These are phyloP conservation scores for Argentina anserina DNA, from an alignment of 306 rosid genomes.

Conservation along the genomic window DNA sequence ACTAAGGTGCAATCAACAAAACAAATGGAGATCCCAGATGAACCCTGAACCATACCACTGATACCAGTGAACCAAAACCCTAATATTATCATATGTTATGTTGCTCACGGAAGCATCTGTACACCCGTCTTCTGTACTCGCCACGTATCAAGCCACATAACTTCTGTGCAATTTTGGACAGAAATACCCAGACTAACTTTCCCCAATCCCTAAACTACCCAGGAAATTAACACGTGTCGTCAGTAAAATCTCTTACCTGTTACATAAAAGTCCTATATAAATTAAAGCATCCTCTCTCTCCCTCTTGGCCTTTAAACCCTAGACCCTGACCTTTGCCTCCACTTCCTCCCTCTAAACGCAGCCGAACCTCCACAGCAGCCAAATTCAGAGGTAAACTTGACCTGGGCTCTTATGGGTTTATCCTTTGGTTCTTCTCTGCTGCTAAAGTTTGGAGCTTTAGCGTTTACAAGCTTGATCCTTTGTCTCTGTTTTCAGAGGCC, in stretches of 20 bases:
- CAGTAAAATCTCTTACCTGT: neutral
- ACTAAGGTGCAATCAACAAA: too few relatives aligned
- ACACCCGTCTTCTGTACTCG: neutral
- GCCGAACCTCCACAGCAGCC: conserved; percentile 2
- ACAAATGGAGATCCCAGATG: too few relatives aligned
- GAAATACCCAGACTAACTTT: neutral
- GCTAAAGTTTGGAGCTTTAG: conserved; percentile 3
- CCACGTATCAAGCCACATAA: neutral
- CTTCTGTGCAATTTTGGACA: neutral
- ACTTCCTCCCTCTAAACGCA: neutral
- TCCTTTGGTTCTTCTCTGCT: too few relatives aligned
- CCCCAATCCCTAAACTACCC: neutral
- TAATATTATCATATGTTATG: neutral
- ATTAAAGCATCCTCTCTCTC: neutral
- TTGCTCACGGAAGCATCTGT: neutral
- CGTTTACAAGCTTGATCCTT: neutral
- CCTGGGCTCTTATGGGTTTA: neutral
- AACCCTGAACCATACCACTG: too few relatives aligned
- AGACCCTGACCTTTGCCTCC: conserved; percentile 17
- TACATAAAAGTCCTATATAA: conserved; percentile 12
- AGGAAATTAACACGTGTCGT: neutral
- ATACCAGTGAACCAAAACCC: conserved; percentile 26
- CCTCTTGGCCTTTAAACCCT: conserved; percentile 26
- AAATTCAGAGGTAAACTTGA: conserved; percentile 4
- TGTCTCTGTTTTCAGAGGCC: neutral